Evolutionary conservation across 306 rosid species (phyloP), one percentile per base, ranked within the genome.

Genomic region (Castanea mollissima): DNA sequence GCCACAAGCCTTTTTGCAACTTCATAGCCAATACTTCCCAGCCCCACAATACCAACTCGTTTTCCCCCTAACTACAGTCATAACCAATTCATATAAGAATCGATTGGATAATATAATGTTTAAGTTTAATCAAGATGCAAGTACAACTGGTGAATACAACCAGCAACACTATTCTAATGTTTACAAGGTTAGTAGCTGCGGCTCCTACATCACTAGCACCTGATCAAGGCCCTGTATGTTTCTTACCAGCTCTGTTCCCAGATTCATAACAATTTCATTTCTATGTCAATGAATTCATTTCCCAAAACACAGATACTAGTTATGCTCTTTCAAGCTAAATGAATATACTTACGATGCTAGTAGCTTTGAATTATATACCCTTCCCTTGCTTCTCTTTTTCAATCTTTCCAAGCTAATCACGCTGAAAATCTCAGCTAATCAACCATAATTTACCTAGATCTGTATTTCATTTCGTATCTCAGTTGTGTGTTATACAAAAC

Each of bases 11-110:
- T 78, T 69, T 57, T 69, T 35, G 81, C 81, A 55, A 78, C 75
- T 56, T 69, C 55, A 1, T 55, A 79, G 73, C 83, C 78, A n/a
- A 73, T 79, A 51, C 41, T 62, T 4, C 83, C 78, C 14, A 79
- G 68, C 41, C 83, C 83, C 44, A 79, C 78, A 4, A 79, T 79
- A 23, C 83, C 78, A 29, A 73, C 19, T 73, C 78, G 73, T 49
- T 79, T 73, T 0, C 78, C 78, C 54, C 83, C 74, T 23, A 73
- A 34, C 83, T 79, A 57, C 31, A 78, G 41, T 69, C 34, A 57
- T 38, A 56, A 35, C 5, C 41, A 73, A 3, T 25, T 11, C 34
- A 64, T 5, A 23, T 59, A 23, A 32, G 35, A 65, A 65, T 25
- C 13, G 34, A 31, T 64, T 16, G 4, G 21, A 67, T 25, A 14